Percentiles rank a stretch among this genome's conserved stretches.
Conservation (phyloP, 352 stramenopile genomes). For the Phytopythium aichiense region DNA sequence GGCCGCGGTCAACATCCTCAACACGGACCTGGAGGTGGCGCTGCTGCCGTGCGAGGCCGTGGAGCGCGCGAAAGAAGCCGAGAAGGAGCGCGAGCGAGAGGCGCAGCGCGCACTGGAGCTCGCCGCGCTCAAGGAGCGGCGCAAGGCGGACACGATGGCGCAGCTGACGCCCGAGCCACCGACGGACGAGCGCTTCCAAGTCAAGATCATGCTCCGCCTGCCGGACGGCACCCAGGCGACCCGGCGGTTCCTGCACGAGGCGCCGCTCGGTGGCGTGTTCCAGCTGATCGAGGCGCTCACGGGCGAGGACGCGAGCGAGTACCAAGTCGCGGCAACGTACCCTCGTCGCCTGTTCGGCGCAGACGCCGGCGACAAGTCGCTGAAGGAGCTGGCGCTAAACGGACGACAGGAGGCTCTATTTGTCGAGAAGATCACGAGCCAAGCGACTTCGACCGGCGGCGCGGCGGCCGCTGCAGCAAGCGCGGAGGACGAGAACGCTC, state of each 20-base stretch:
- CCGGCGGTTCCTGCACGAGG: conserved; percentile 37
- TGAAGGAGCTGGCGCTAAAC: conserved; percentile 52
- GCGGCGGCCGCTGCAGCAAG: not conserved
- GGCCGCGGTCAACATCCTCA: conserved; percentile 59
- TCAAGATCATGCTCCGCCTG: conserved; percentile 48
- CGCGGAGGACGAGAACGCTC: conserved; percentile 4
- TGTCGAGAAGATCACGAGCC: conserved; percentile 31
- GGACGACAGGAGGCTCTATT: conserved; percentile 67
- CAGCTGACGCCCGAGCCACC: conserved; percentile 33
- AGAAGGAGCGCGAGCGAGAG: conserved; percentile 33
- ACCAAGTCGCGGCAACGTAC: conserved; percentile 55
- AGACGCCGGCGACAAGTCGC: conserved; percentile 27
- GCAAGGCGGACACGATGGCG: conserved; percentile 33
- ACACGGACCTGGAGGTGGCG: conserved; percentile 81
- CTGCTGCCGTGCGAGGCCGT: conserved; percentile 66
- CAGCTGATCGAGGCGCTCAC: conserved; percentile 49
- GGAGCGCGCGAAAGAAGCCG: conserved; percentile 25
- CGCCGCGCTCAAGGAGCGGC: conserved; percentile 32
- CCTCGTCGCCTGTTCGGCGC: conserved; percentile 54
- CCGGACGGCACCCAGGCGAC: conserved; percentile 38
- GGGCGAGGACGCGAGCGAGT: conserved; percentile 32
- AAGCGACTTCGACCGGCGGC: conserved; percentile 6
- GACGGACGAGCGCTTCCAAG: conserved; percentile 30
- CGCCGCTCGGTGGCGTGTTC: conserved; percentile 36
- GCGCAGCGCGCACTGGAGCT: conserved; percentile 19